These are phyloP conservation scores for Rhizodiscina lignyota DNA, from an alignment of 495 filamentous ascomycete species.

Conservation along the genomic window DNA sequence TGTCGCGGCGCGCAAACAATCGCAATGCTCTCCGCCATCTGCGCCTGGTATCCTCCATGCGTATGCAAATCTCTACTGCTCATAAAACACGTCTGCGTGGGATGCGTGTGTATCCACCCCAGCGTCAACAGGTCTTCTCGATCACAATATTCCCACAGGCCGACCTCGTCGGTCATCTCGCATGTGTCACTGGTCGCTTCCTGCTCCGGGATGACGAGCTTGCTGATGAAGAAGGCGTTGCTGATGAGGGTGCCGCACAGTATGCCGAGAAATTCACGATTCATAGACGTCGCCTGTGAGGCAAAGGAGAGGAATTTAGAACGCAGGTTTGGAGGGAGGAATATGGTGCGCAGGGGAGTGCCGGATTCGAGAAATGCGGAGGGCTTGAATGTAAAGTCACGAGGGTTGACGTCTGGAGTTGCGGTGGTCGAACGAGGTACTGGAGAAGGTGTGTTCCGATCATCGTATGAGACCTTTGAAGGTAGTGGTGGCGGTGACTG, in stretches of 20 bases:
- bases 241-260: slow-evolving; percentile 80
- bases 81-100: slow-evolving; percentile 95
- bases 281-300: slow-evolving; percentile 53
- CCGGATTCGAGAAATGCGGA: slow-evolving; percentile 81
- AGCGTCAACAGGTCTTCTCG: slow-evolving; percentile 72
- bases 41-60: slow-evolving; percentile 79
- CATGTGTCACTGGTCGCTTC: slow-evolving; percentile 81
- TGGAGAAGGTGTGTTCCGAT: slow-evolving; percentile 4
- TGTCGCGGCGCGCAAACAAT: slow-evolving; percentile 88
- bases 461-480: slow-evolving; percentile 1
- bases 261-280: slow-evolving; percentile 88
- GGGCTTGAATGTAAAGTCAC: slow-evolving; percentile 60
- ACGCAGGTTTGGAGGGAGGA: slow-evolving; percentile 64
- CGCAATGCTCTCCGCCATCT: slow-evolving; percentile 88
- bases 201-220: slow-evolving; percentile 82
- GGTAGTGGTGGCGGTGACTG: slow-evolving; percentile 1
- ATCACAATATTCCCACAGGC: slow-evolving; percentile 75
- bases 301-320: slow-evolving; percentile 54
- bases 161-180: slow-evolving; percentile 72
- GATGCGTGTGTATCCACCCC: slow-evolving; percentile 98
- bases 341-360: slow-evolving; percentile 67
- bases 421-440: slow-evolving; percentile 1
- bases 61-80: slow-evolving; percentile 87
- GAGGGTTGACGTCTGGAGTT: slow-evolving; percentile 18
- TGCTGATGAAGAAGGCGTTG: slow-evolving; percentile 81